Evolutionary conservation across 257 asterid species (phyloP).

Genomic region (Striga asiatica): DNA sequence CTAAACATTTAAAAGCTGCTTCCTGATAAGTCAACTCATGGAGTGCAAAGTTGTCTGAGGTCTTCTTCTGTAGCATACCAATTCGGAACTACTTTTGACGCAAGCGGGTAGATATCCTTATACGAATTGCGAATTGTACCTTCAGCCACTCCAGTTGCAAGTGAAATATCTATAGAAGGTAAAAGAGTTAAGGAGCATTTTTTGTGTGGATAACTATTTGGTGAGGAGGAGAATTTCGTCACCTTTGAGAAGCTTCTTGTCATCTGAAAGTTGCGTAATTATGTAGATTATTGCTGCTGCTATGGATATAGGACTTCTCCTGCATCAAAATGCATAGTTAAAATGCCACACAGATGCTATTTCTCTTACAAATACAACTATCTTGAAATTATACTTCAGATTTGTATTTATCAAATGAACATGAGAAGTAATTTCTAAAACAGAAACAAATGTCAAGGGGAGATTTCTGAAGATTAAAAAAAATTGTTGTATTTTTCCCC

Average conservation of each 20-base stretch:
- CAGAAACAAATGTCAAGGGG: too few relatives aligned
- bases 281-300: conserved; percentile 56
- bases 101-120: conserved; percentile 42
- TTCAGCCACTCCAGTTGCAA: conserved; percentile 60
- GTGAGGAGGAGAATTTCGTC: background rate
- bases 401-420: too few relatives aligned
- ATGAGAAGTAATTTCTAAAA: too few relatives aligned
- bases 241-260: conserved; percentile 49
- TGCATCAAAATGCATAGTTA: too few relatives aligned
- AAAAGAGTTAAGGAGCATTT: background rate
- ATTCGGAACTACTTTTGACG: conserved; percentile 35
- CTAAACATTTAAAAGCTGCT: too few relatives aligned
- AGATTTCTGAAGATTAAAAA: too few relatives aligned
- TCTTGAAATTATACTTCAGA: too few relatives aligned
- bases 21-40: conserved; percentile 9
- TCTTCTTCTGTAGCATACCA: conserved; percentile 52
- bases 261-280: conserved; percentile 50
- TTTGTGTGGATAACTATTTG: background rate
- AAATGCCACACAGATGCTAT: too few relatives aligned
- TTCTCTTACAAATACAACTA: too few relatives aligned
- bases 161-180: conserved; percentile 33
- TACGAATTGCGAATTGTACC: conserved; percentile 50
- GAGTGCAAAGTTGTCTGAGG: conserved; percentile 38
- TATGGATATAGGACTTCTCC: conserved; percentile 55
- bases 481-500: too few relatives aligned